phyloP scores from a whole-genome alignment of 2,329 filamentous ascomycete species.

The Trichoderma cornu-damae region DNA sequence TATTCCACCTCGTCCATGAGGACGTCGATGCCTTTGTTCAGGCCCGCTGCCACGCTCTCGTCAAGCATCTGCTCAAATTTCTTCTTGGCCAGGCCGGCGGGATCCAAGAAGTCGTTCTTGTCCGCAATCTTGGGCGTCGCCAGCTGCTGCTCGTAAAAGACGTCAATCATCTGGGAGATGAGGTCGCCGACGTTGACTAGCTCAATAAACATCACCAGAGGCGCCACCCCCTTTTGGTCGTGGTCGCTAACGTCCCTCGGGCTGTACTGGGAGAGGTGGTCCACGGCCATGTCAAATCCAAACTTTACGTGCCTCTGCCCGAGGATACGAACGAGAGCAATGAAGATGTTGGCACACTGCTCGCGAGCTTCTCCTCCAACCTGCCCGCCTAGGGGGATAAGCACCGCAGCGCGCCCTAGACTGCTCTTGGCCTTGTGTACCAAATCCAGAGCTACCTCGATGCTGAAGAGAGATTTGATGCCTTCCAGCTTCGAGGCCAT shows the following conservation, averaged over 20 bases:
- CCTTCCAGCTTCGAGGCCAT: conserved; percentile 94
- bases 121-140: conserved; percentile 77
- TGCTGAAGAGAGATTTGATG: conserved; percentile 91
- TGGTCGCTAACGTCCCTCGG: conserved; percentile 74
- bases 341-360: conserved; percentile 86
- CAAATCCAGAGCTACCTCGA: conserved; percentile 85
- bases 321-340: conserved; percentile 74
- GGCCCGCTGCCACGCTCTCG: conserved; percentile 86
- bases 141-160: conserved; percentile 96
- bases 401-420: conserved; percentile 77
- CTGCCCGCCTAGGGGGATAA: conserved; percentile 74
- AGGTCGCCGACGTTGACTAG: conserved; percentile 96
- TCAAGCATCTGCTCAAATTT: conserved; percentile 98
- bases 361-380: conserved; percentile 77
- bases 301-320: conserved; percentile 81
- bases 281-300: conserved; percentile 91
- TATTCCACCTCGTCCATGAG: conserved; percentile 98
- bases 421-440: conserved; percentile 85
- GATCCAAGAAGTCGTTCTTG: conserved; percentile 89
- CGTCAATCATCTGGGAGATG: conserved; percentile 98
- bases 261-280: conserved; percentile 85
- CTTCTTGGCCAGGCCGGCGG: conserved; percentile 91
- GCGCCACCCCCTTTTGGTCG: conserved; percentile 70
- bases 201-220: conserved; percentile 91
- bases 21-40: conserved; percentile 97